Conservation (phyloP, 2,329 filamentous ascomycete genomes). For the Alternaria sp. region DNA sequence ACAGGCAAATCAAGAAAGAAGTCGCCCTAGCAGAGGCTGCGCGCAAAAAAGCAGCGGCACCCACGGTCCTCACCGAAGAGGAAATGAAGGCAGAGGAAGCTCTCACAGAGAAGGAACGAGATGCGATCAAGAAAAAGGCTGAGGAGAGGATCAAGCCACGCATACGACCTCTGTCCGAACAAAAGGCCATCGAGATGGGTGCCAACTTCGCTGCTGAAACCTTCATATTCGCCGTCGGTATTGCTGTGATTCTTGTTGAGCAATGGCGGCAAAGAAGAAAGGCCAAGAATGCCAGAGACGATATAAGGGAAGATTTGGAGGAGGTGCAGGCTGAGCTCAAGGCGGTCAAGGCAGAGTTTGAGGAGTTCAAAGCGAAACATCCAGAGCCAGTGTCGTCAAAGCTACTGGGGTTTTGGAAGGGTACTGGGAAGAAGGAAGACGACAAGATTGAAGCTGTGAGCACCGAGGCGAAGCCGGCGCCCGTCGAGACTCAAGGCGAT, state of each 20-base stretch:
- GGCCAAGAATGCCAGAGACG: conserved; percentile 66
- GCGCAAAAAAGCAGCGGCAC: conserved; percentile 59
- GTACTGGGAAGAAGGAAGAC: conserved; percentile 28
- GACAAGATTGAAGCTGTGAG: conserved; percentile 27
- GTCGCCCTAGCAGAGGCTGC: conserved; percentile 64
- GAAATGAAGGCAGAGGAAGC: conserved; percentile 65
- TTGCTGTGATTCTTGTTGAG: conserved; percentile 69
- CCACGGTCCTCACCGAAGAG: conserved; percentile 69
- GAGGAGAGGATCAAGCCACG: conserved; percentile 56
- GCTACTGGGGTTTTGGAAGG: conserved; percentile 43
- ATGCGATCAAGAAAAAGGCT: conserved; percentile 56
- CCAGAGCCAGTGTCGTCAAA: conserved; percentile 35
- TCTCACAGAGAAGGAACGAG: conserved; percentile 57
- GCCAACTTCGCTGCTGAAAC: conserved; percentile 74
- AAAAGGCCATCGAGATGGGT: conserved; percentile 73
- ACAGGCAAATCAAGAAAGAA: conserved; percentile 61
- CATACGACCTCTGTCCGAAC: conserved; percentile 71
- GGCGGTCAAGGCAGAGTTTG: conserved; percentile 51
- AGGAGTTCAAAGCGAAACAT: conserved; percentile 50
- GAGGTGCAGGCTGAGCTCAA: conserved; percentile 62
- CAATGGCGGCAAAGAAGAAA: conserved; percentile 68
- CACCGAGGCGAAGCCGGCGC: conserved; percentile 10
- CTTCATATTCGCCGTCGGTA: conserved; percentile 72
- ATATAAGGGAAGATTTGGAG: conserved; percentile 66
- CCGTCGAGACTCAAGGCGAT: not conserved